Percentiles rank a stretch among this genome's conserved stretches.
Conservation (phyloP, 257 asterid species). For the Rehmannia glutinosa region DNA sequence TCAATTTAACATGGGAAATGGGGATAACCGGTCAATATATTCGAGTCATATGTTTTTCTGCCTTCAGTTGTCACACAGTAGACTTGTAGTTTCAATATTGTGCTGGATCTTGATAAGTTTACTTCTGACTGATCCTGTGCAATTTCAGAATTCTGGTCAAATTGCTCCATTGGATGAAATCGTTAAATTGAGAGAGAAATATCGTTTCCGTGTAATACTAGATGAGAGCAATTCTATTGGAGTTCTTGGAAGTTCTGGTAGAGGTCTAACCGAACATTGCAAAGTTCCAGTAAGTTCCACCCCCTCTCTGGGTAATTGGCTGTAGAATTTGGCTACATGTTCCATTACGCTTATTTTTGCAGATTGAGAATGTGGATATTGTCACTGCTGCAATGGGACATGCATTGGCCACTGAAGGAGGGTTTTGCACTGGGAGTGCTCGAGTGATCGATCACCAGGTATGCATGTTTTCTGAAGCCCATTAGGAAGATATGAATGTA, state of each 20-base stretch:
- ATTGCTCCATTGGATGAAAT: slow-evolving; percentile 84
- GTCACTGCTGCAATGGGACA: slow-evolving; percentile 92
- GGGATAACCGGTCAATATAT: too few relatives aligned
- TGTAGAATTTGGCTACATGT: slow-evolving; percentile 1
- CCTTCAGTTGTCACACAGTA: too few relatives aligned
- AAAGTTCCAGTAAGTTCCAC: slow-evolving; percentile 57
- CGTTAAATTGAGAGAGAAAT: slow-evolving; percentile 70
- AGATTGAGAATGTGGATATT: slow-evolving; percentile 88
- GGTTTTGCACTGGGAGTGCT: slow-evolving; percentile 90
- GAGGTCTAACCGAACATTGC: too few relatives aligned
- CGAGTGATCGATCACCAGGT: slow-evolving; percentile 94
- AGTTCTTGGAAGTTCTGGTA: slow-evolving; percentile 84
- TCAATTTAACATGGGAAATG: not conserved
- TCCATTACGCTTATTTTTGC: slow-evolving; percentile 20
- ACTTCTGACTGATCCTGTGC: slow-evolving; percentile 7
- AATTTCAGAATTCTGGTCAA: slow-evolving; percentile 82
- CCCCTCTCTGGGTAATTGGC: slow-evolving; percentile 14
- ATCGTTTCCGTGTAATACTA: slow-evolving; percentile 74
- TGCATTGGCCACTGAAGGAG: slow-evolving; percentile 95
- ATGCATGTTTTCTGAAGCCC: slow-evolving; percentile 7
- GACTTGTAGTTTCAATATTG: not conserved
- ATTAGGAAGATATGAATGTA: slow-evolving; percentile 5
- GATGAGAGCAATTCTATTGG: slow-evolving; percentile 92
- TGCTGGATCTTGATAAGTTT: slow-evolving; percentile 7
- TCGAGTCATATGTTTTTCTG: too few relatives aligned